Conservation (phyloP, 2,329 filamentous ascomycete species). For the Penicillium sp. region DNA sequence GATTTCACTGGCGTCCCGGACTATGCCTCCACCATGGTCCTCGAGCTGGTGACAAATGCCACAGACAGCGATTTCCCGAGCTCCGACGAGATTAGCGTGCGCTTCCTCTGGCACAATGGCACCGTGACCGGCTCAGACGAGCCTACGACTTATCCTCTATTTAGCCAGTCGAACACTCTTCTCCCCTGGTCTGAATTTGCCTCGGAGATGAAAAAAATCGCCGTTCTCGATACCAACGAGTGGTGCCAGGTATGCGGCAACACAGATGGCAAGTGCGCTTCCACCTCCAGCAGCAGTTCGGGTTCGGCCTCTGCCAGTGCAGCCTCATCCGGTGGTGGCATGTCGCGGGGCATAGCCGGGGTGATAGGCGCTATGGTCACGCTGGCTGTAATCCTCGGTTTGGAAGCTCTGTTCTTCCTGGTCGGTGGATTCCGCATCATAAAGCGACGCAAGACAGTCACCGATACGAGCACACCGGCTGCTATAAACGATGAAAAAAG, state of each 20-base stretch:
- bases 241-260: constrained; percentile 80
- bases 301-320: constrained; percentile 24
- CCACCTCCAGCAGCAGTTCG: constrained; percentile 22
- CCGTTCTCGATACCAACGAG: constrained; percentile 59
- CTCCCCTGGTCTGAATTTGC: constrained; percentile 70
- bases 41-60: constrained; percentile 65
- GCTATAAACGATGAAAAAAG: constrained; percentile 23
- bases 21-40: constrained; percentile 77
- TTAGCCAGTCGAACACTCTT: constrained; percentile 54
- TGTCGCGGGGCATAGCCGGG: constrained; percentile 71
- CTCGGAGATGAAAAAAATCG: constrained; percentile 61
- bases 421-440: constrained; percentile 58
- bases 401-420: constrained; percentile 54
- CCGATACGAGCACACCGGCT: constrained; percentile 9
- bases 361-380: constrained; percentile 74
- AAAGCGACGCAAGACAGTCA: constrained; percentile 45
- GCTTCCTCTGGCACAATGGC: constrained; percentile 64
- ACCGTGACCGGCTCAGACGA: constrained; percentile 48
- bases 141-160: constrained; percentile 58
- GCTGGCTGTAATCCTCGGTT: constrained; percentile 59
- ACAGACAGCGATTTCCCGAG: constrained; percentile 42
- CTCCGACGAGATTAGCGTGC: constrained; percentile 53
- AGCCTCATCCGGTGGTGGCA: constrained; percentile 38
- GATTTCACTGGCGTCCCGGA: constrained; percentile 76
- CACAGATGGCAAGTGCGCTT: constrained; percentile 63